Percentiles rank a stretch among this genome's conserved stretches.
These are phyloP conservation scores for Rhizophagus prolifer DNA, from an alignment of 192 early-diverging fungal genomes.

Conservation along the genomic window DNA sequence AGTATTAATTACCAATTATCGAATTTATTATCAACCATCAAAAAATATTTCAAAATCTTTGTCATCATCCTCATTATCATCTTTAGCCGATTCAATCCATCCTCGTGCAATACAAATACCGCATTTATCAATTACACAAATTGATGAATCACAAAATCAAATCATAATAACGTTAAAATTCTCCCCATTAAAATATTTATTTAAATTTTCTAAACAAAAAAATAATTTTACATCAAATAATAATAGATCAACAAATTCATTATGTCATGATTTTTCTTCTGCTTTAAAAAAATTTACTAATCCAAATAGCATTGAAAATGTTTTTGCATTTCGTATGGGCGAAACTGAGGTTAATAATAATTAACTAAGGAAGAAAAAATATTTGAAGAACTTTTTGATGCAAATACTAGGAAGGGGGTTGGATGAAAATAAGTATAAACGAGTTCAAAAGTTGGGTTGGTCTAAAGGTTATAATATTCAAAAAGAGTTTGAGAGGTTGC, in stretches of 20 bases:
- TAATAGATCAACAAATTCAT: slow-evolving; percentile 14
- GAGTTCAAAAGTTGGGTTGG: slow-evolving; percentile 34
- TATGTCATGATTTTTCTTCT: slow-evolving; percentile 24
- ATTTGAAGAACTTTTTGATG: slow-evolving; percentile 11
- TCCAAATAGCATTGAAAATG: slow-evolving; percentile 16
- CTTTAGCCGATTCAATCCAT: neutral
- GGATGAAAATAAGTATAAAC: slow-evolving; percentile 10
- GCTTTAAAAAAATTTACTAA: slow-evolving; percentile 2
- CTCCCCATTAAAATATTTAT: slow-evolving; percentile 29
- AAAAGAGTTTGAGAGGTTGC: slow-evolving; percentile 38
- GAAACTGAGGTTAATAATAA: neutral
- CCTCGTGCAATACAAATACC: slow-evolving; percentile 12
- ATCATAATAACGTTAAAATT: slow-evolving; percentile 25
- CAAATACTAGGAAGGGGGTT: slow-evolving; percentile 11
- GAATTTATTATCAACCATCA: slow-evolving; percentile 25
- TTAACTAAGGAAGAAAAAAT: slow-evolving; percentile 16
- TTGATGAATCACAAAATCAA: slow-evolving; percentile 20
- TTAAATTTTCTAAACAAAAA: slow-evolving; percentile 31
- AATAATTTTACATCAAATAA: neutral
- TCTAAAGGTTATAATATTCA: slow-evolving; percentile 36
- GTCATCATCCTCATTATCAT: neutral
- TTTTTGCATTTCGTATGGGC: slow-evolving; percentile 28
- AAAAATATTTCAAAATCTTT: slow-evolving; percentile 8
- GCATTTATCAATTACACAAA: slow-evolving; percentile 21
- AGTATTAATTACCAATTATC: slow-evolving; percentile 28